These are phyloP conservation scores for Holtermanniella nyarrowii DNA, from an alignment of 768 basidiomycete genomes.

Conservation along the genomic window DNA sequence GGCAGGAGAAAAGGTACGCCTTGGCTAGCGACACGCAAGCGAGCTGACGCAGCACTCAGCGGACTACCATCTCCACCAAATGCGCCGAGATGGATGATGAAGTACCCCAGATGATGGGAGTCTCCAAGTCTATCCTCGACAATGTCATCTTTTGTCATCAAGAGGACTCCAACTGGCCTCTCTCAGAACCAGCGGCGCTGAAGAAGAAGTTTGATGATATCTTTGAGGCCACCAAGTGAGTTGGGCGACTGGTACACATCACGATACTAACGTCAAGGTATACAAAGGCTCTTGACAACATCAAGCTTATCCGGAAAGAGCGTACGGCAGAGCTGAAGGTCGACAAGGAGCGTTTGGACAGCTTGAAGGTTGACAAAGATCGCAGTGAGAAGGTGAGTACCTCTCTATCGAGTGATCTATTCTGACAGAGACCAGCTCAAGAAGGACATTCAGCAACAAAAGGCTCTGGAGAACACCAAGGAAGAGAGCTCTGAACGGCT, in stretches of 20 bases:
- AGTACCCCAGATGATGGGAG: conserved; percentile 84
- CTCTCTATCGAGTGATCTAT: not conserved
- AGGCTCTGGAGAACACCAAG: conserved; percentile 55
- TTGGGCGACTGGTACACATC: too few species aligned
- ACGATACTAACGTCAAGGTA: conserved; percentile 64
- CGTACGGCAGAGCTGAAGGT: conserved; percentile 80
- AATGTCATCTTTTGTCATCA: conserved; percentile 99
- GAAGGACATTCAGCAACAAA: conserved; percentile 56
- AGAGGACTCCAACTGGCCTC: conserved; percentile 97
- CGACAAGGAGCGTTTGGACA: conserved; percentile 75
- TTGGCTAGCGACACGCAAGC: not conserved
- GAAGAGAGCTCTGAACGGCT: conserved; percentile 64
- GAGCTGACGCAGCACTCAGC: conserved; percentile 44
- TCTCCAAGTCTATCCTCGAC: conserved; percentile 94
- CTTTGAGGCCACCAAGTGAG: conserved; percentile 85
- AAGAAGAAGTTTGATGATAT: conserved; percentile 99
- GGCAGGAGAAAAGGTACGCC: conserved; percentile 64
- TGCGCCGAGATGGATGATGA: conserved; percentile 94
- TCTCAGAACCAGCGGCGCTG: conserved; percentile 74
- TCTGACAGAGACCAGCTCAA: conserved; percentile 44
- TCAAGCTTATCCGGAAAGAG: conserved; percentile 83
- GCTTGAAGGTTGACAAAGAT: conserved; percentile 67
- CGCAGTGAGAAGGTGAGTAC: conserved; percentile 65
- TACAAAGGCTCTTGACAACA: conserved; percentile 89
- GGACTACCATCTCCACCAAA: conserved; percentile 86